Evolutionary conservation across 2,329 filamentous ascomycete species (phyloP).

Genomic region (Tolypocladium ophioglossoides): DNA sequence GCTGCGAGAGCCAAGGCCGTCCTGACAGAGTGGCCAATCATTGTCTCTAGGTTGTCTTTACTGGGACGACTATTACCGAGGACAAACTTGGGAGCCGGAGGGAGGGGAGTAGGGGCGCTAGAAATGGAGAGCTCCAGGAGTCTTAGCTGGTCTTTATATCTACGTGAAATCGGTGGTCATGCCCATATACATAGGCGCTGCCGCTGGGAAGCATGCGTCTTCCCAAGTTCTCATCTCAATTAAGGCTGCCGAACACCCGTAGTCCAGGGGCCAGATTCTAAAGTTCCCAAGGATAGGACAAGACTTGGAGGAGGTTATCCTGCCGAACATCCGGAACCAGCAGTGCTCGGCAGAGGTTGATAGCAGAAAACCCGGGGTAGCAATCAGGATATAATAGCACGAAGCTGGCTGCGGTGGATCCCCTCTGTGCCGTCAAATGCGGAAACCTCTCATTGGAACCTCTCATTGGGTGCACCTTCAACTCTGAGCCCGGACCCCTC

Average conservation of each 20-base stretch:
- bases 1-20: slow-evolving; percentile 1
- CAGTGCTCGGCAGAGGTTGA: background rate
- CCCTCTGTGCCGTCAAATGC: background rate
- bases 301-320: background rate
- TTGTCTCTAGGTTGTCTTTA: background rate
- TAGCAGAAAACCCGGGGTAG: background rate
- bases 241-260: background rate
- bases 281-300: background rate
- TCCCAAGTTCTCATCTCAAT: background rate
- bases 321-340: background rate
- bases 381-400: background rate
- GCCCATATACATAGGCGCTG: too few relatives aligned
- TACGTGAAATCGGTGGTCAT: background rate
- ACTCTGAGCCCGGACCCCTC: background rate
- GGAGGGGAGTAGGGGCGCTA: too few relatives aligned
- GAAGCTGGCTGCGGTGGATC: background rate
- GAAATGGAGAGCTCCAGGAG: background rate
- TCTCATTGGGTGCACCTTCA: background rate
- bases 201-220: background rate
- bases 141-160: background rate
- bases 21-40: background rate
- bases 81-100: too few relatives aligned
- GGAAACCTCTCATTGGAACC: background rate
- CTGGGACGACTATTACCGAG: background rate
- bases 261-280: background rate